Base-by-base conservation (phyloP, 768 basidiomycete genomes). In the Amanita rimosa region DNA sequence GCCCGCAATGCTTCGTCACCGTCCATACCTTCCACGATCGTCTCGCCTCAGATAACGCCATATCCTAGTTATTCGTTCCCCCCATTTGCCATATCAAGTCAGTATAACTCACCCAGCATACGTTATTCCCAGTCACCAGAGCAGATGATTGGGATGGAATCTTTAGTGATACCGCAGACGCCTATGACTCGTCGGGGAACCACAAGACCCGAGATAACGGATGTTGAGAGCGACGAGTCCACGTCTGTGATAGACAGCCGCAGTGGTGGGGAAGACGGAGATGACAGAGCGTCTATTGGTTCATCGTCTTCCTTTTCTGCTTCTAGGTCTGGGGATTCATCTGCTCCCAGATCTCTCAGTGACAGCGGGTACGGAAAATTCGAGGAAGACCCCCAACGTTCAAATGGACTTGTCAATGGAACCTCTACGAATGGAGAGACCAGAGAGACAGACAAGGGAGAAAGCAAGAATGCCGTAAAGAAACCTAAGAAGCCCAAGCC, bases 401-500 rank as follows among this genome's bases (percentile, higher is more conserved):
- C 16, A 11, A 26, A 43, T 43, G 29, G 21, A 16, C 16, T 6
- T 14, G 44, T 14, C 4, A n/a, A 11, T 21, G 22, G 7, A 5
- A 17, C 3, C 10, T 7, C 29, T 17, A 13, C 9, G 19, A 21
- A 39, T 4, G 14, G 31, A 7, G 35, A 29, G 24, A 22, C 6
- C 34, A 22, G 22, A 13, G 33, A 14, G 24, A 9, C 31, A 10
- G 33, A 35, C 8, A 45, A 33, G 5, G 22, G 3, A n/a, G 37
- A 16, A 47, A 22, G 54, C 37, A 56, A 51, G 2, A 60, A 55
- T 38, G 24, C 52, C 6, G 67, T 62, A 34, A 64, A 65, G 46
- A 52, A 58, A 7, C 52, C 60, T 6, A 64, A 61, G 44, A 64
- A 63, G 33, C 55, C 63, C 6, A 73, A 78, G 51, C 87, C 86